Evolutionary conservation across 768 basidiomycete genomes (phyloP).

Genomic region (Serendipita vermifera): DNA sequence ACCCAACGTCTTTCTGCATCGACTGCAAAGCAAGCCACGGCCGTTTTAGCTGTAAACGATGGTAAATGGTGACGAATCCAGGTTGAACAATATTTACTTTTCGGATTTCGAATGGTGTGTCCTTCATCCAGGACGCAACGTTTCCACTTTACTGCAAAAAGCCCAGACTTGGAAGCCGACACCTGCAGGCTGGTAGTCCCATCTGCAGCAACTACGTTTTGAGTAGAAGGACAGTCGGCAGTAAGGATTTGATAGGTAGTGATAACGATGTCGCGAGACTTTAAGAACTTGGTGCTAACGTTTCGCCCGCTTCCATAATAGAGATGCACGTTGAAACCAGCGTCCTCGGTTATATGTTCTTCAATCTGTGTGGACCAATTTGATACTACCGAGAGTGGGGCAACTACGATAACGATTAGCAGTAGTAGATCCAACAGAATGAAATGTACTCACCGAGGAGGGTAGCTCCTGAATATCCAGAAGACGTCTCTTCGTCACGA

Average conservation of each 20-base stretch:
- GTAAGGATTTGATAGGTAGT: slow-evolving; percentile 70
- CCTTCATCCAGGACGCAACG: slow-evolving; percentile 82
- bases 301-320: slow-evolving; percentile 64
- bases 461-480: slow-evolving; percentile 50
- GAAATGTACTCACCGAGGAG: slow-evolving; percentile 51
- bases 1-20: slow-evolving; percentile 66
- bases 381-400: slow-evolving; percentile 69
- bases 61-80: too few species aligned
- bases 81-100: too few species aligned
- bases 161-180: slow-evolving; percentile 41
- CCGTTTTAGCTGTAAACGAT: too few species aligned
- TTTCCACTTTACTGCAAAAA: slow-evolving; percentile 76
- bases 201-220: not conserved
- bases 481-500: slow-evolving; percentile 40
- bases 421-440: slow-evolving; percentile 1
- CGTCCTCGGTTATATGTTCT: slow-evolving; percentile 50
- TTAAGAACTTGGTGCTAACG: slow-evolving; percentile 45
- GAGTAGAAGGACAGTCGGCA: slow-evolving; percentile 32
- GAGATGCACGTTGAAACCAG: slow-evolving; percentile 37
- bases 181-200: slow-evolving; percentile 40
- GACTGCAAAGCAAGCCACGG: slow-evolving; percentile 50
- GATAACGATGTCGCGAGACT: slow-evolving; percentile 61
- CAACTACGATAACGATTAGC: slow-evolving; percentile 34
- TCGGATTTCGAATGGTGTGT: slow-evolving; percentile 74
- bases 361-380: slow-evolving; percentile 80